phyloP scores from a whole-genome alignment of 192 early-diverging fungal species.

The Mortierella antarctica region DNA sequence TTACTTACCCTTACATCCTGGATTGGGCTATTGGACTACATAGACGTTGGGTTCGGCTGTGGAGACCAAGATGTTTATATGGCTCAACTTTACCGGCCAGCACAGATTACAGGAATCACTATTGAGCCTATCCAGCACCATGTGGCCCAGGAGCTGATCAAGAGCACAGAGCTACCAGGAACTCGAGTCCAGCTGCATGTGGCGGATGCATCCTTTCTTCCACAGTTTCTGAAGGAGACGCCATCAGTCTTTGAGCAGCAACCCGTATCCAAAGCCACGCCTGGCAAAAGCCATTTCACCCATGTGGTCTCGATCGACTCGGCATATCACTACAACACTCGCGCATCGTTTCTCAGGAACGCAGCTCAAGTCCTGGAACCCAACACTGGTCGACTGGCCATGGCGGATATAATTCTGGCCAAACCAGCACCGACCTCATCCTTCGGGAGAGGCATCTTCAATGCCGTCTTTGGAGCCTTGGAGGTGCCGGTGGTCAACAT shows the following conservation, averaged over 20 bases:
- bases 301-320: constrained; percentile 60
- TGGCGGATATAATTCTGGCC: constrained; percentile 56
- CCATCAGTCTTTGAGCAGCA: constrained; percentile 18
- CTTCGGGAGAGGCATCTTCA: constrained; percentile 25
- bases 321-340: constrained; percentile 62
- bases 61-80: constrained; percentile 64
- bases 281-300: constrained; percentile 18
- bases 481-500: constrained; percentile 55
- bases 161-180: constrained; percentile 14
- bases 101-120: constrained; percentile 54
- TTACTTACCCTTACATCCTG: not conserved
- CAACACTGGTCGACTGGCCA: constrained; percentile 28
- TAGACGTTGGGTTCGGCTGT: constrained; percentile 68
- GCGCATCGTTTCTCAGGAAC: constrained; percentile 48
- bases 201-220: constrained; percentile 45
- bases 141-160: constrained; percentile 35
- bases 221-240: constrained; percentile 19
- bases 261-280: not conserved
- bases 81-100: constrained; percentile 42
- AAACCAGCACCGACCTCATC: constrained; percentile 22
- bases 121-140: constrained; percentile 57
- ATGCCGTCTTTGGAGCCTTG: constrained; percentile 26
- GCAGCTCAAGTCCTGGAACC: constrained; percentile 19
- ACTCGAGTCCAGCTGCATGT: constrained; percentile 36
- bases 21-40: not conserved